Conservation (phyloP, 768 basidiomycete genomes). For the Tricholoma terreum region DNA sequence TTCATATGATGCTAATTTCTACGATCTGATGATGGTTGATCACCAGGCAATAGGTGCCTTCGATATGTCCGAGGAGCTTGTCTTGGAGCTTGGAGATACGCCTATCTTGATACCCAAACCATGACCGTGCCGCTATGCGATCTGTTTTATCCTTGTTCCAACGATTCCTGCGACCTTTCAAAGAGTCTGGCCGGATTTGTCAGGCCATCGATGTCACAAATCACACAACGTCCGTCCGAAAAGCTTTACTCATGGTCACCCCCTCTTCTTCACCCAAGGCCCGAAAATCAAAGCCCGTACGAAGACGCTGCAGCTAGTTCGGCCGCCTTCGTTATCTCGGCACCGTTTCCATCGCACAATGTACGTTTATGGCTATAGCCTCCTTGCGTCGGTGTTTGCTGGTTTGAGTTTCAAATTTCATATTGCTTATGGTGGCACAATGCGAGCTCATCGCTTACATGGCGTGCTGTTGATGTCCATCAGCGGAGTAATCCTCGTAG, state of each 20-base stretch:
- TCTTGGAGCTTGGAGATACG: slow-evolving; percentile 10
- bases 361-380: no score
- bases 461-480: not conserved
- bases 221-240: no score
- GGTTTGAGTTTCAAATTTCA: not conserved
- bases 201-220: no score
- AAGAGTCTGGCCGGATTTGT: no score
- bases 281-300: no score
- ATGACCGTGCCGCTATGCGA: not conserved
- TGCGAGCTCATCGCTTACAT: not conserved
- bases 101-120: slow-evolving; percentile 9
- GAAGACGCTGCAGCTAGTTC: no score
- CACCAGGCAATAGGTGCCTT: slow-evolving; percentile 13
- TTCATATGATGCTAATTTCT: not conserved
- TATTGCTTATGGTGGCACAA: not conserved
- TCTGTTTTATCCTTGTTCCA: slow-evolving; percentile 1
- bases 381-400: not conserved
- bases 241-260: no score
- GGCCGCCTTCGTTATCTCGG: no score
- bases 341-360: no score
- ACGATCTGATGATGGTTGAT: slow-evolving; percentile 1
- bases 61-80: slow-evolving; percentile 21
- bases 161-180: not conserved
- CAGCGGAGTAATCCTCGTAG: not conserved
- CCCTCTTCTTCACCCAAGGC: no score